Evolutionary conservation across 345 rosid species (phyloP), one percentile per base, ranked within the genome.

Genomic region (Luvunga scandens): DNA sequence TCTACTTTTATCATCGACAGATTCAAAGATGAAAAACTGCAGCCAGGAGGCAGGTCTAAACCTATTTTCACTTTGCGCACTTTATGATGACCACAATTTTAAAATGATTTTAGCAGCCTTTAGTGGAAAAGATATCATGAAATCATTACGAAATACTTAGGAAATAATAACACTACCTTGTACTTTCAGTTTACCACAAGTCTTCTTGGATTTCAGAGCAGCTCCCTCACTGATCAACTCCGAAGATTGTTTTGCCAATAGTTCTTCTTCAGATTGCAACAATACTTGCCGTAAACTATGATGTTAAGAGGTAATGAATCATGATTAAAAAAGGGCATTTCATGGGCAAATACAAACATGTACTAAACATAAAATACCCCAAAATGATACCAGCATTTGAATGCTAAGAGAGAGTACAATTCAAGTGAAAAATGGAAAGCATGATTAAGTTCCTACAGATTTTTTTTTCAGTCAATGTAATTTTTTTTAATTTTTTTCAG

Each of bases 241-340:
- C 38, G 92, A 80, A 75, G 92, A 87, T 80, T 83, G 88, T 76
- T 89, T 91, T 68, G 86, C 89, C 76, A 92, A 71, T 38, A 91
- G 79, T 86, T 95, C 99, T 88, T 95, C 99, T 84, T 95, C 99
- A 22, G 99, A 86, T 66, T 93, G 97, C 79, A 95, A 82, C 63
- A 95, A 87, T 59, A 92, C 86, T 30, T 84, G 81, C 86, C 89
- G 91, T 78, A 95, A 84, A 78, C 94, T 90, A 76, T 3, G 38
- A 79, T 27, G 62, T 60, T 42, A 50, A 55, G 74, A 53, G 25
- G 69, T 19, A 6, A 62, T 28, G 45, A 25, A 42, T 71, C 57
- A 81, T 56, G 24, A 55, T 67, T 24, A 55, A 34, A 73, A 69
- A 71, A 3, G 48, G 22, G 75, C 39, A 57, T 34, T 56, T 50